Evolutionary conservation across 2,329 filamentous ascomycete genomes (phyloP), one percentile per base, ranked within the genome.

Genomic region (Chrysoporthe austroafricana): DNA sequence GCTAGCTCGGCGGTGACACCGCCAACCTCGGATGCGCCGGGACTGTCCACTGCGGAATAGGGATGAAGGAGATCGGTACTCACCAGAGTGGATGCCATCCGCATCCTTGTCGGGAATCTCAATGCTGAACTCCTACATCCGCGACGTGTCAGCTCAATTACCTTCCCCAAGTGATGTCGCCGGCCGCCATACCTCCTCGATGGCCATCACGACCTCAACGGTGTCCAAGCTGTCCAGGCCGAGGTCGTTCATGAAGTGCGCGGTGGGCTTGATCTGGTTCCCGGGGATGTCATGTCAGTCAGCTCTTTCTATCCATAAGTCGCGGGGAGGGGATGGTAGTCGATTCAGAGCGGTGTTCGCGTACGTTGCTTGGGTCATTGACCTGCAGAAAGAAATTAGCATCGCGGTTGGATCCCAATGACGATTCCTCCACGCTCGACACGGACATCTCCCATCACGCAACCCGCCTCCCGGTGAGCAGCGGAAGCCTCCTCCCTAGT

Each of bases 201-300:
- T 98, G 73, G 96, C 96, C 96, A 99, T 99, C 76, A 99, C 96
- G 73, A 99, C 96, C 87, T 99, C 96, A 72, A 99, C 96, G 72
- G 96, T 97, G 81, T 99, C 96, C 81, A 99, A 88, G 83, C 92
- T 96, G 85, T 99, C 96, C 76, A 99, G 86, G 73, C 94, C 96
- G 72, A 99, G 91, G 83, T 99, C 95, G 81, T 97, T 98, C 79
- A 93, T 88, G 84, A 99, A 99, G 88, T 98, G 94, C 69, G 95
- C 91, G 64, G 84, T 86, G 71, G 88, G 83, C 77, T 90, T 93
- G 79, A 99, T 93, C 95, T 98, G 71, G 26, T 42, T 32, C 14
- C 11, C 44, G 34, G 36, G 34, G 52, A 32, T 61, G 68, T 63
- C 39, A 66, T 43, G 58, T 39, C 44, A 69, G 68, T 56, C 21